Conservation (phyloP, 345 rosid species). For the Aurinia saxatilis region DNA sequence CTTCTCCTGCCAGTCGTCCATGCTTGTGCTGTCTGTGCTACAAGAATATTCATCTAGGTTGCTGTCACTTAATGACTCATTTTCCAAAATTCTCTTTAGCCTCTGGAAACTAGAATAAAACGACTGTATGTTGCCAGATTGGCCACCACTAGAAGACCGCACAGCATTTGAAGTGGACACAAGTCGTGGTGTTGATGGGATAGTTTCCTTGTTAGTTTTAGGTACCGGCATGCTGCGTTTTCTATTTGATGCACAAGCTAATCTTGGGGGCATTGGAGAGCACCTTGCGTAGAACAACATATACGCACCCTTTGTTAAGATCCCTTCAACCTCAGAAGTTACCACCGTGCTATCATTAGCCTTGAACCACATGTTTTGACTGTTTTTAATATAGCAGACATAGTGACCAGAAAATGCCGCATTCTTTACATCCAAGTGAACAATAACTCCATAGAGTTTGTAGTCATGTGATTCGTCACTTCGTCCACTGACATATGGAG, state of each 20-base stretch:
- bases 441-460: conserved; percentile 89
- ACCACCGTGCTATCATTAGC: conserved; percentile 85
- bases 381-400: conserved; percentile 75
- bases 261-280: conserved; percentile 65
- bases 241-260: conserved; percentile 31
- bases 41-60: conserved; percentile 84
- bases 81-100: conserved; percentile 59
- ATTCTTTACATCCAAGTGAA: conserved; percentile 92
- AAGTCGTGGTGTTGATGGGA: conserved; percentile 27
- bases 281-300: conserved; percentile 92
- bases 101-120: conserved; percentile 55
- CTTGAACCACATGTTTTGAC: conserved; percentile 87
- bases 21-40: conserved; percentile 74
- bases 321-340: conserved; percentile 55
- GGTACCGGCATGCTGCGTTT: conserved; percentile 25
- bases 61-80: conserved; percentile 85
- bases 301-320: conserved; percentile 66
- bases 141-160: conserved; percentile 30
- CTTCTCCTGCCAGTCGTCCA: conserved; percentile 43
- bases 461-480: conserved; percentile 77
- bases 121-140: conserved; percentile 42
- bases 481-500: conserved; percentile 84
- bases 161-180: conserved; percentile 22
- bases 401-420: conserved; percentile 95
- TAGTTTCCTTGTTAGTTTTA: conserved; percentile 28